Evolutionary conservation across 148 eudicot genomes (phyloP).

Genomic region (Vaccinium corymbosum): DNA sequence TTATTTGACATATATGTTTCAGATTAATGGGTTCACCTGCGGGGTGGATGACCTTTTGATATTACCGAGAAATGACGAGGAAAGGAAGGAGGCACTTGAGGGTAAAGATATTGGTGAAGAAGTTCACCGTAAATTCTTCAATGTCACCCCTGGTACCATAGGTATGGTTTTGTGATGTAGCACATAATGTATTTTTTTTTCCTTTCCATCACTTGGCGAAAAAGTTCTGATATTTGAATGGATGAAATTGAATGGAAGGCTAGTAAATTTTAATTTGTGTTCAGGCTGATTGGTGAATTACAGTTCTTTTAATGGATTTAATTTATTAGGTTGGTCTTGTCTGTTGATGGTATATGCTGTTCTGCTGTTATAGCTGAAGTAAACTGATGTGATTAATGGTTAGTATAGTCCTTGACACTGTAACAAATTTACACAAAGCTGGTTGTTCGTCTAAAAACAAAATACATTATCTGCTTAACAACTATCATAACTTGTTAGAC

Average conservation of each 20-base stretch:
- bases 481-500: neutral
- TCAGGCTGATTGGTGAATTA: neutral
- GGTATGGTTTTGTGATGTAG: constrained; percentile 29
- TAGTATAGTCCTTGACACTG: neutral
- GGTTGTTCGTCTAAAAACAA: no score
- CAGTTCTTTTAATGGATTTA: neutral
- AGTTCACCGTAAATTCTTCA: constrained; percentile 62
- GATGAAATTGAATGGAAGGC: neutral
- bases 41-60: constrained; percentile 90
- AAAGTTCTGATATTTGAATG: neutral
- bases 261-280: neutral
- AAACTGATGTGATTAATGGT: neutral
- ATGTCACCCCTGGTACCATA: constrained; percentile 32
- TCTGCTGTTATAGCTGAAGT: neutral
- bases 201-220: neutral
- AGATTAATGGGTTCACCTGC: constrained; percentile 95
- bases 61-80: constrained; percentile 46
- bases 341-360: neutral
- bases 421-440: neutral
- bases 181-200: neutral
- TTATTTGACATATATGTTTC: constrained; percentile 17
- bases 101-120: constrained; percentile 73
- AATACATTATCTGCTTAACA: no score
- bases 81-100: constrained; percentile 70
- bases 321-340: neutral